Evolutionary conservation across 2,329 filamentous ascomycete genomes (phyloP).

Genomic region (Hirsutella rhossiliensis): DNA sequence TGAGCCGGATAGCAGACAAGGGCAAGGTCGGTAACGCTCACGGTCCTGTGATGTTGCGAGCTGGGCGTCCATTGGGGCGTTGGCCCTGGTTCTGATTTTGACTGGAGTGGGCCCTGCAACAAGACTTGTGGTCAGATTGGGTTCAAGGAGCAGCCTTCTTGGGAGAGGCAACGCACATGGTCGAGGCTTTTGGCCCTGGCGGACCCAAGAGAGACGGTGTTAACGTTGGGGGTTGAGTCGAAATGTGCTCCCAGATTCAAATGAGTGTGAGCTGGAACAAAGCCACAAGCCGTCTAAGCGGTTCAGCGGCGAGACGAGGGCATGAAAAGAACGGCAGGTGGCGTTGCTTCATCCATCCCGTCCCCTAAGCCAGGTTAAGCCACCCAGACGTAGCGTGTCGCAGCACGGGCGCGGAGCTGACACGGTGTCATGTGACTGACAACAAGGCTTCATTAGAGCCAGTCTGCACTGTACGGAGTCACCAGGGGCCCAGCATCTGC

Average conservation of each 20-base stretch:
- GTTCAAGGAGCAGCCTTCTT: neutral
- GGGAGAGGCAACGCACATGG: neutral
- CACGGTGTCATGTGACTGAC: conserved; percentile 22
- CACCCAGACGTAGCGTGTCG: conserved; percentile 3
- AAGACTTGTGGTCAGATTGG: neutral
- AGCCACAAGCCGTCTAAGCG: too few relatives aligned
- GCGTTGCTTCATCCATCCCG: neutral
- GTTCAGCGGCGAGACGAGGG: too few relatives aligned
- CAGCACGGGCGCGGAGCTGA: conserved; percentile 11
- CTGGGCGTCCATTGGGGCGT: conserved; percentile 8
- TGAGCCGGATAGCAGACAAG: neutral
- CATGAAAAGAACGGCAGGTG: too few relatives aligned
- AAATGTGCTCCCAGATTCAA: too few relatives aligned
- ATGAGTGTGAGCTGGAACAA: too few relatives aligned
- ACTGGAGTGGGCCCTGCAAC: neutral
- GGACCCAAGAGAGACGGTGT: too few relatives aligned
- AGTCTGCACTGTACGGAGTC: conserved; percentile 9
- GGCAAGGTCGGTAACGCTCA: conserved; percentile 11
- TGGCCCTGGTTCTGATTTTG: conserved; percentile 2
- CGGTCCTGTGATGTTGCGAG: conserved; percentile 26
- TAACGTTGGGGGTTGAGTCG: too few relatives aligned
- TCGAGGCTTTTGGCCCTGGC: neutral
- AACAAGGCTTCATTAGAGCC: neutral
- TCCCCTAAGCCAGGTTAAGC: neutral
- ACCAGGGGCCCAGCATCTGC: neutral